phyloP scores from a whole-genome alignment of 352 stramenopile genomes.

The Phytophthora agathidicida region DNA sequence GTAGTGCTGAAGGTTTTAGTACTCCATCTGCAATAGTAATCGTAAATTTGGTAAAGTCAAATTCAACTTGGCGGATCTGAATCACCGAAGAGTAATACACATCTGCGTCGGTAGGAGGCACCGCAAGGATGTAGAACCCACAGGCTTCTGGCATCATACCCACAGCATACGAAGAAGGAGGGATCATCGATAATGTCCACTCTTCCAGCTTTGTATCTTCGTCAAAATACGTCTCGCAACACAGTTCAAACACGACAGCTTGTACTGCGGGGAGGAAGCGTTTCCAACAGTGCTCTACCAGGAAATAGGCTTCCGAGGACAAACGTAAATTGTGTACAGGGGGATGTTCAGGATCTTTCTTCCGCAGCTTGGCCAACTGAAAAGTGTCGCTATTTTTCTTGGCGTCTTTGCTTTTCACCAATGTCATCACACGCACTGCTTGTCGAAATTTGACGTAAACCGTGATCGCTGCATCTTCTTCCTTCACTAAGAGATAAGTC shows the following conservation, averaged over 20 bases:
- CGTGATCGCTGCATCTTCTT: conserved; percentile 44
- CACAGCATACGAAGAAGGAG: conserved; percentile 30
- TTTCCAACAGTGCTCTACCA: conserved; percentile 63
- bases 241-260: conserved; percentile 65
- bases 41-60: conserved; percentile 56
- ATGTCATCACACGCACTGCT: conserved; percentile 42
- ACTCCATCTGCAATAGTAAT: conserved; percentile 58
- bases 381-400: conserved; percentile 45
- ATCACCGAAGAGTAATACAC: conserved; percentile 11
- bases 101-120: conserved; percentile 4
- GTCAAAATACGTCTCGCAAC: conserved; percentile 50
- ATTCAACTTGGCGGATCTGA: conserved; percentile 63
- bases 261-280: conserved; percentile 64
- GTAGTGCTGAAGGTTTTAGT: conserved; percentile 50
- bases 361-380: conserved; percentile 36
- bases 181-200: conserved; percentile 35
- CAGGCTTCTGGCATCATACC: conserved; percentile 46
- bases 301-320: conserved; percentile 28
- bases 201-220: conserved; percentile 53
- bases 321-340: conserved; percentile 56
- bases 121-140: conserved; percentile 62
- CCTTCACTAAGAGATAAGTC: conserved; percentile 52
- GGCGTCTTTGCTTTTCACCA: conserved; percentile 58
- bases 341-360: conserved; percentile 35
- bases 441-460: conserved; percentile 69